Evolutionary conservation across 2,329 filamentous ascomycete genomes (phyloP).

Genomic region (Aspergillus hiratsukae): DNA sequence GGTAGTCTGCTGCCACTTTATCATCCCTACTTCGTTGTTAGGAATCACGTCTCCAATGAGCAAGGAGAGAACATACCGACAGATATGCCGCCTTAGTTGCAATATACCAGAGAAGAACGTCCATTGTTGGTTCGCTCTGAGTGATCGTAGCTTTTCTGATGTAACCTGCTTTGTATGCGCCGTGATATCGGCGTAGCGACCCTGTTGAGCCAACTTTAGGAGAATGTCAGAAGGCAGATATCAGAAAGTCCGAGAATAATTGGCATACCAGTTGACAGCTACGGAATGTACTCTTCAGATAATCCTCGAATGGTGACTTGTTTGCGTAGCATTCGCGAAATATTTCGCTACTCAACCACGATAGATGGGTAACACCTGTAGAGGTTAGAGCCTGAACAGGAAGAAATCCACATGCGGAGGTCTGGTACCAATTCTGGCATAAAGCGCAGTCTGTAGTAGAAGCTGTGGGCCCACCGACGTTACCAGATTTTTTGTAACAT

Average conservation of each 20-base stretch:
- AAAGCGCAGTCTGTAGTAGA: slow-evolving; percentile 67
- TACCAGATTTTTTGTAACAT: slow-evolving; percentile 70
- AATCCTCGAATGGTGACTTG: slow-evolving; percentile 68
- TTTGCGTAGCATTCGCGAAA: slow-evolving; percentile 69
- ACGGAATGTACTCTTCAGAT: slow-evolving; percentile 68
- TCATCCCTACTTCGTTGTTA: slow-evolving; percentile 46
- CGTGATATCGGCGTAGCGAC: slow-evolving; percentile 67
- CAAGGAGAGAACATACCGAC: slow-evolving; percentile 29
- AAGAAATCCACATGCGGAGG: neutral
- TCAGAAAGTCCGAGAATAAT: neutral
- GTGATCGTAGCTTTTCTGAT: slow-evolving; percentile 60
- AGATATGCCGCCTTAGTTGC: slow-evolving; percentile 39
- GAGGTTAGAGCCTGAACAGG: slow-evolving; percentile 11
- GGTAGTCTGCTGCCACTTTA: slow-evolving; percentile 51
- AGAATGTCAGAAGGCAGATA: slow-evolving; percentile 6
- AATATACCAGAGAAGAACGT: slow-evolving; percentile 40
- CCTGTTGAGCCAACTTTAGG: slow-evolving; percentile 54
- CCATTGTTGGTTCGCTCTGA: slow-evolving; percentile 67
- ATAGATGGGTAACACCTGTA: slow-evolving; percentile 50
- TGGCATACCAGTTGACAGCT: slow-evolving; percentile 56
- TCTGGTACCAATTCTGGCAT: slow-evolving; percentile 66
- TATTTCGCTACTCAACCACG: slow-evolving; percentile 60
- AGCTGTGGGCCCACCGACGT: slow-evolving; percentile 70
- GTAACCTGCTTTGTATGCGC: slow-evolving; percentile 57
- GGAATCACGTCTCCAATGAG: neutral